These are phyloP conservation scores for Crassisporium funariophilum DNA, from an alignment of 768 basidiomycete genomes.

Conservation along the genomic window DNA sequence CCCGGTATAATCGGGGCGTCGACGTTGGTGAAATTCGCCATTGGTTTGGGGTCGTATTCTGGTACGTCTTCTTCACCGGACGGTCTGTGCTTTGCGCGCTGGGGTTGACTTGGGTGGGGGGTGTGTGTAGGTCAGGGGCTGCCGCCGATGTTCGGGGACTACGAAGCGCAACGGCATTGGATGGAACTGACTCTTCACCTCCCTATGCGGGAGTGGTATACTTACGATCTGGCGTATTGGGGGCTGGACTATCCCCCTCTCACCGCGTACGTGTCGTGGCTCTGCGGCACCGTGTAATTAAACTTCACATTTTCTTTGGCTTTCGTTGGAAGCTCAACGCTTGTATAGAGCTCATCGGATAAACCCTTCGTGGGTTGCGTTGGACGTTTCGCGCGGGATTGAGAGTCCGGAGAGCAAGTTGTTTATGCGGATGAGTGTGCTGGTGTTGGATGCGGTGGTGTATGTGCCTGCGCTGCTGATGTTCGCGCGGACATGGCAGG, in stretches of 20 bases:
- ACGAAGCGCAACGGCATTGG: conserved; percentile 94
- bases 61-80: conserved; percentile 51
- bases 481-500: conserved; percentile 69
- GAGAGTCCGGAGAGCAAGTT: conserved; percentile 66
- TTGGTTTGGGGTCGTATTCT: conserved; percentile 81
- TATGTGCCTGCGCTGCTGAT: conserved; percentile 75
- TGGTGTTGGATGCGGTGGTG: conserved; percentile 65
- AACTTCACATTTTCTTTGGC: background rate
- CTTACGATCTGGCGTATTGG: conserved; percentile 88
- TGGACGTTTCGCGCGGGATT: conserved; percentile 70
- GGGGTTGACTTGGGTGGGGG: no score
- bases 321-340: background rate
- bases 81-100: no score
- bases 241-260: conserved; percentile 94
- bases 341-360: conserved; percentile 36
- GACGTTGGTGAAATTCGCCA: conserved; percentile 62
- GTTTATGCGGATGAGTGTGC: conserved; percentile 81
- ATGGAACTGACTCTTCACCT: conserved; percentile 88
- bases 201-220: conserved; percentile 81
- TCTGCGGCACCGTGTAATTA: conserved; percentile 74
- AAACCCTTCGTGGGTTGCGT: conserved; percentile 68
- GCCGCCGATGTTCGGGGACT: conserved; percentile 90
- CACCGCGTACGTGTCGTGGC: conserved; percentile 87
- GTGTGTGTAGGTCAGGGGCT: conserved; percentile 56
- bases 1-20: conserved; percentile 56